Percentiles rank a stretch among this genome's conserved stretches.
Conservation (phyloP, 192 early-diverging fungal species). For the Rhizoclosmatium globosum region DNA sequence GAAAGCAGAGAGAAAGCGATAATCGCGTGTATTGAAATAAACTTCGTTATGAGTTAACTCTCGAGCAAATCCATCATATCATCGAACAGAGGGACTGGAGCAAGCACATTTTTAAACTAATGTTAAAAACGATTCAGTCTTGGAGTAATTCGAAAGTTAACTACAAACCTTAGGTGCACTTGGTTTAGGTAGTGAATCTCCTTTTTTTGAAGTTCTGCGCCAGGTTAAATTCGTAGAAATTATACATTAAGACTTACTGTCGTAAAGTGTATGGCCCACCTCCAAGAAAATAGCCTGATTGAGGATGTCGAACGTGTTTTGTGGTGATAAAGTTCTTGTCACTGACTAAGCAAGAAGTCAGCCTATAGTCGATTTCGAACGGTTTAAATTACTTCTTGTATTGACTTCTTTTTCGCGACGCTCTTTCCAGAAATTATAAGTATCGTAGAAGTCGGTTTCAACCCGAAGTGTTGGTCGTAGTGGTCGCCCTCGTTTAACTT, state of each 20-base stretch:
- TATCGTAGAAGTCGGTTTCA: slow-evolving; percentile 51
- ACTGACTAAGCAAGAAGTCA: slow-evolving; percentile 25
- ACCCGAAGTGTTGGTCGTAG: slow-evolving; percentile 52
- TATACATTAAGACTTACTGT: not conserved
- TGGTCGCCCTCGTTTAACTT: slow-evolving; percentile 35
- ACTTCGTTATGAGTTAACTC: not conserved
- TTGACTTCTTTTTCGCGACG: slow-evolving; percentile 36
- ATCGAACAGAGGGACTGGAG: slow-evolving; percentile 35
- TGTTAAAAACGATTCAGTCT: not conserved
- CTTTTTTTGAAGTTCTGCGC: slow-evolving; percentile 5
- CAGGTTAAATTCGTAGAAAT: not conserved
- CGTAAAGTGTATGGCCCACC: slow-evolving; percentile 41
- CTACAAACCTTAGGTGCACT: not conserved
- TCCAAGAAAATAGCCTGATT: slow-evolving; percentile 37
- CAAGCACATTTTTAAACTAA: slow-evolving; percentile 36
- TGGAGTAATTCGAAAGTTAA: not conserved
- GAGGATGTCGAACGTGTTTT: slow-evolving; percentile 37
- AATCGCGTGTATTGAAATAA: not conserved
- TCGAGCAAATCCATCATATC: slow-evolving; percentile 31
- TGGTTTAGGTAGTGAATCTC: not conserved
- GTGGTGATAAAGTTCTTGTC: slow-evolving; percentile 39
- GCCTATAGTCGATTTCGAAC: not conserved
- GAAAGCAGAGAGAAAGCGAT: slow-evolving; percentile 80
- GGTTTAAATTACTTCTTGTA: slow-evolving; percentile 39
- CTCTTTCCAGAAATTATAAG: slow-evolving; percentile 41